phyloP scores from a whole-genome alignment of 768 basidiomycete genomes.

The Mycena metata region DNA sequence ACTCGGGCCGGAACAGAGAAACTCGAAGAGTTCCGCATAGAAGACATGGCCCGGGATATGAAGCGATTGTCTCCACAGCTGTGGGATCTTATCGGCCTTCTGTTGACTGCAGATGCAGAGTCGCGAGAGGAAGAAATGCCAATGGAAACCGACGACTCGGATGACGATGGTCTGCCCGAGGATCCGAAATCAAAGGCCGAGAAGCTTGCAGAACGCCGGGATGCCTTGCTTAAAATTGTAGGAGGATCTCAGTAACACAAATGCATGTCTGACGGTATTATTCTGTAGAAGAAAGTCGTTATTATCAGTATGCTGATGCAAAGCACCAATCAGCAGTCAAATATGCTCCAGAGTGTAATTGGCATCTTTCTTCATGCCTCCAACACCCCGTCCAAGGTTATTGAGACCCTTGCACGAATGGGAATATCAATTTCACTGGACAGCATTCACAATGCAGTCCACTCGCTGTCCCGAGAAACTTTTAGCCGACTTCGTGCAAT shows the following conservation, averaged over 20 bases:
- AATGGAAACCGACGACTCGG: background rate
- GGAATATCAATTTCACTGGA: conserved; percentile 47
- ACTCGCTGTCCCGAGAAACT: conserved; percentile 44
- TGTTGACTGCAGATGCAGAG: conserved; percentile 14
- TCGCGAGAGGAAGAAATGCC: background rate
- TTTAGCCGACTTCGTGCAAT: conserved; percentile 33
- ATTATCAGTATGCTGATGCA: conserved; percentile 39
- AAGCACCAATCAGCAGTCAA: conserved; percentile 38
- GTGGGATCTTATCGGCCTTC: conserved; percentile 26
- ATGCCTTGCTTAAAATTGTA: conserved; percentile 14
- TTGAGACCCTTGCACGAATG: conserved; percentile 46
- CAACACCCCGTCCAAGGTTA: conserved; percentile 43
- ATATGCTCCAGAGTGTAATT: conserved; percentile 37
- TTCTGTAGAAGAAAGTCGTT: conserved; percentile 29
- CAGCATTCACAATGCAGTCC: conserved; percentile 41
- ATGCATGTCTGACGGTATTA: background rate
- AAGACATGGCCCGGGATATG: conserved; percentile 28
- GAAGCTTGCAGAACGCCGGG: conserved; percentile 7
- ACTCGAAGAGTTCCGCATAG: conserved; percentile 34
- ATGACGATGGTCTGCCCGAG: background rate
- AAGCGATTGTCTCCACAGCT: conserved; percentile 20
- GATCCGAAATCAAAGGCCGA: background rate
- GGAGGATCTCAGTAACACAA: background rate
- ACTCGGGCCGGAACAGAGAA: conserved; percentile 12
- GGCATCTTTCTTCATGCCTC: conserved; percentile 44